Conservation (phyloP, 192 early-diverging fungal genomes). For the Linnemannia exigua region DNA sequence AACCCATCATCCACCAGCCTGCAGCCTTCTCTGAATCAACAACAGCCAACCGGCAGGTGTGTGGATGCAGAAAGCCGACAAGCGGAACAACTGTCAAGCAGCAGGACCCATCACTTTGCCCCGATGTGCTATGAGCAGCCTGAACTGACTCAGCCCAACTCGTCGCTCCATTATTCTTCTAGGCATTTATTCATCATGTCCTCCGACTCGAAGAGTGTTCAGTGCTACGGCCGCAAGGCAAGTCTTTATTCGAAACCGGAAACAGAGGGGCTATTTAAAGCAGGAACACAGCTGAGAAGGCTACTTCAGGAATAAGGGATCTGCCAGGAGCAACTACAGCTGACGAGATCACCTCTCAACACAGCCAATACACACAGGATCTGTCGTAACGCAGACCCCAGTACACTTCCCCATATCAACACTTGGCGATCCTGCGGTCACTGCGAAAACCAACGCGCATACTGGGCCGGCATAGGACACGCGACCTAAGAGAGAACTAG, state of each 20-base stretch:
- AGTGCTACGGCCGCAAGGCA: conserved; percentile 62
- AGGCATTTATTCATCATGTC: conserved; percentile 61
- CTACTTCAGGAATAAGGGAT: not conserved
- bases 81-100: not conserved
- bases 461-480: no score
- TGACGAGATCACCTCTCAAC: not conserved
- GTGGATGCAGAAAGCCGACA: not conserved
- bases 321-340: not conserved
- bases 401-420: no score
- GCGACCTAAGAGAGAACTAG: no score
- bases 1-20: not conserved
- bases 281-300: not conserved
- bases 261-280: not conserved
- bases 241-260: conserved; percentile 24
- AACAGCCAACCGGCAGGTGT: not conserved
- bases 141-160: not conserved
- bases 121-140: not conserved
- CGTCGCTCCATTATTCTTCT: not conserved
- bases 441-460: no score
- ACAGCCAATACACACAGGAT: not conserved
- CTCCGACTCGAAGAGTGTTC: conserved; percentile 59
- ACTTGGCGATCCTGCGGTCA: no score
- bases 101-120: not conserved
- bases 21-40: not conserved
- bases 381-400: not conserved